A percentile compares a stretch with the other conserved stretches of the same genome.
These are phyloP conservation scores for Didymella pomorum DNA, from an alignment of 2,329 filamentous ascomycete species.

Conservation along the genomic window DNA sequence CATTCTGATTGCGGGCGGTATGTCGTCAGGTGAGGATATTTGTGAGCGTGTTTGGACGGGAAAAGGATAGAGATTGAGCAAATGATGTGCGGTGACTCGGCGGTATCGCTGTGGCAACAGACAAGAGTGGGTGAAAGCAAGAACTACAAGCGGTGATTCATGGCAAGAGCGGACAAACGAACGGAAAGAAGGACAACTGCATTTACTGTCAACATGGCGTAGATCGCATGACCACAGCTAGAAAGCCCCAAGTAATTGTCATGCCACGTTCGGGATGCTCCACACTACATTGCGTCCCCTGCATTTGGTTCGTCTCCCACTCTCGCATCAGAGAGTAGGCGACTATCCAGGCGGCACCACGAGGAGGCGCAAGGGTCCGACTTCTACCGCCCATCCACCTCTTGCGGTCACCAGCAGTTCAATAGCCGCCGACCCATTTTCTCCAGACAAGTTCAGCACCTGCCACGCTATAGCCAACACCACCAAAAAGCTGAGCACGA, in stretches of 20 bases:
- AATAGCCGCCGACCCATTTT: slow-evolving; percentile 30
- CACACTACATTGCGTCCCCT: slow-evolving; percentile 34
- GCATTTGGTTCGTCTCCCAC: slow-evolving; percentile 46
- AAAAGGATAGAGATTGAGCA: background rate
- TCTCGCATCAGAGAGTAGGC: slow-evolving; percentile 10
- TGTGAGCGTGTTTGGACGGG: background rate
- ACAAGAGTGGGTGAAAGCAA: background rate
- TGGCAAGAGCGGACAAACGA: background rate
- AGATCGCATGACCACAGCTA: background rate
- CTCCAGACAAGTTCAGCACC: slow-evolving; percentile 30
- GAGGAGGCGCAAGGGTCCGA: slow-evolving; percentile 50
- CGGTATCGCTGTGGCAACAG: background rate
- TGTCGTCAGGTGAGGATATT: no score
- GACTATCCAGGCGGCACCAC: slow-evolving; percentile 49
- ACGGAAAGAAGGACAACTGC: background rate
- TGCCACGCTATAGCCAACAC: slow-evolving; percentile 22
- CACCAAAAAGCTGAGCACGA: slow-evolving; percentile 3
- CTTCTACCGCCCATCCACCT: slow-evolving; percentile 46
- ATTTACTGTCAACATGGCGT: background rate
- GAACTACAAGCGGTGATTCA: background rate
- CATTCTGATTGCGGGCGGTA: background rate
- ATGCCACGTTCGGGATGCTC: background rate
- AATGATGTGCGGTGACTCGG: background rate
- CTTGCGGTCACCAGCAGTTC: slow-evolving; percentile 37
- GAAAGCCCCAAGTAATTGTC: background rate